Evolutionary conservation across 106 monocot species (phyloP), one percentile per base, ranked within the genome.

Genomic region (Allium cepa): DNA sequence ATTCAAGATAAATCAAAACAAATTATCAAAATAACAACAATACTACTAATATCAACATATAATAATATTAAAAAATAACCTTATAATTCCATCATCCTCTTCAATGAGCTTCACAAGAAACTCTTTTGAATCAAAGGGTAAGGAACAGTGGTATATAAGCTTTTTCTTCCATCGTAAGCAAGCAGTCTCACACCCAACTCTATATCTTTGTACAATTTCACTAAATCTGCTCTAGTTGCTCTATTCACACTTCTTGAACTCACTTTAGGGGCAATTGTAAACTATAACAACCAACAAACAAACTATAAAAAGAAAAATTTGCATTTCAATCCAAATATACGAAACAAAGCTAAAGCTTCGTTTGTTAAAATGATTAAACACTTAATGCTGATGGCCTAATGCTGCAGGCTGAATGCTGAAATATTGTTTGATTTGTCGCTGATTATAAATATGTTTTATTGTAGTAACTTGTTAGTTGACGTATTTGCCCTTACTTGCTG

Each of bases 131-230:
- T 58, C 63, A 50, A 95, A 95, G 4, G 94, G 91, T 36, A 95
- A 73, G 17, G 65, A 50, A 28, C 91, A 27, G 87, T 91, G 0
- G 94, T 87, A 69, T 95, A 95, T 15, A 95, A 70, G 50, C 84
- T 83, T 69, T 95, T 95, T 22, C 85, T 76, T 56, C 94, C 87
- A 72, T 95, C 90, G 71, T 95, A 95, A 12, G 88, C 94, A 15
- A 88, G 88, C 56, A 88, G 77, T 28, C 83, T 81, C 81, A 66
- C 81, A 7, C 83, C 88, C 63, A 96, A 66, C 49, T 91, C 91
- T 0, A 81, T 79, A 64, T 81, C 78, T 47, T 80, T 66, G 73
- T 96, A 79, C 5, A 86, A 47, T 27, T 79, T 80, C 52, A 96
- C 85, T 57, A 91, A 64, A 71, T 96, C 88, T 0, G 75, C 67